Conservation (phyloP, 108 stramenopile genomes). For the Nitzschia putrida region DNA sequence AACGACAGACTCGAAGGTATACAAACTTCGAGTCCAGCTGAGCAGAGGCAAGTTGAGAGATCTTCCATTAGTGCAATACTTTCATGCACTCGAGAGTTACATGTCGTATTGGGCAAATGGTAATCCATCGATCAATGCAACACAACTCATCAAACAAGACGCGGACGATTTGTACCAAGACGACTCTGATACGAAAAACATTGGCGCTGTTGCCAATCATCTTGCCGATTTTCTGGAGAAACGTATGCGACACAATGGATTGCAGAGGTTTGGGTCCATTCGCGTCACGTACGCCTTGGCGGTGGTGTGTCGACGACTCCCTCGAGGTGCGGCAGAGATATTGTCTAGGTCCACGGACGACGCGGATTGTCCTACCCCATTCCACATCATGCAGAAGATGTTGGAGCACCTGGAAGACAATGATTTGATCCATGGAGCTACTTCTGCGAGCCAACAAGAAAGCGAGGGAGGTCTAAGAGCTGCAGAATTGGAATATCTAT, state of each 20-base stretch:
- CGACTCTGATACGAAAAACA: slow-evolving; percentile 2
- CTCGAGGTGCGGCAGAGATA: slow-evolving; percentile 34
- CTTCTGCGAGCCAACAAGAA: background rate
- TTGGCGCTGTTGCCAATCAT: slow-evolving; percentile 23
- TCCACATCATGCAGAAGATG: slow-evolving; percentile 33
- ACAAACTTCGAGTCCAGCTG: background rate
- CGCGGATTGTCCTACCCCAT: slow-evolving; percentile 29
- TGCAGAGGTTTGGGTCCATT: slow-evolving; percentile 29
- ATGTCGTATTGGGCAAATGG: slow-evolving; percentile 35
- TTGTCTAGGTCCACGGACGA: slow-evolving; percentile 33
- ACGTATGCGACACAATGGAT: slow-evolving; percentile 23
- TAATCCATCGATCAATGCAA: background rate
- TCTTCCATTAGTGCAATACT: slow-evolving; percentile 29
- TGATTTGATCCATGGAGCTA: slow-evolving; percentile 1
- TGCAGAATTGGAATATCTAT: slow-evolving; percentile 38
- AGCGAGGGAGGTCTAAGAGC: slow-evolving; percentile 7
- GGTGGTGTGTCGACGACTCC: slow-evolving; percentile 22
- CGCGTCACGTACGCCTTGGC: slow-evolving; percentile 27
- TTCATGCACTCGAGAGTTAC: slow-evolving; percentile 24
- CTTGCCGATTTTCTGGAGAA: slow-evolving; percentile 23
- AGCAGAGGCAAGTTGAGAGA: slow-evolving; percentile 4
- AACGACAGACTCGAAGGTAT: background rate
- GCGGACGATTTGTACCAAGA: slow-evolving; percentile 9
- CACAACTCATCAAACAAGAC: slow-evolving; percentile 5
- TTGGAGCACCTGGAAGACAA: slow-evolving; percentile 37